Evolutionary conservation across 2,329 filamentous ascomycete species (phyloP).

Genomic region (Cladobotryum mycophilum): DNA sequence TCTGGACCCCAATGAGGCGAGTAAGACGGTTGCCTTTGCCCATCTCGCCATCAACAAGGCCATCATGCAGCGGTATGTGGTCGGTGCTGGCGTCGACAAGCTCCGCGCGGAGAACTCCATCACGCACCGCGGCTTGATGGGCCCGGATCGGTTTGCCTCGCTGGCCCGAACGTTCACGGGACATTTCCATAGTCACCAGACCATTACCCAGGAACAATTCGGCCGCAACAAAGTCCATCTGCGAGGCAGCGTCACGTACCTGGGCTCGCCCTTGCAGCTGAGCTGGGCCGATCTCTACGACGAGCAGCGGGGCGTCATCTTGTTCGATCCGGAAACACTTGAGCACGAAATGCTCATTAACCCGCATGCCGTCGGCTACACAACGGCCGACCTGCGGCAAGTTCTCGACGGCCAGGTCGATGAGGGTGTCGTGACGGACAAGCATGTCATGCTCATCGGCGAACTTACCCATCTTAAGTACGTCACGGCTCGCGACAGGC

Average conservation of each 20-base stretch:
- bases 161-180: conserved; percentile 18
- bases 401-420: conserved; percentile 10
- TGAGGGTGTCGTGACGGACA: conserved; percentile 2
- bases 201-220: conserved; percentile 11
- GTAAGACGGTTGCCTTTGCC: conserved; percentile 17
- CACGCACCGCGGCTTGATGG: conserved; percentile 13
- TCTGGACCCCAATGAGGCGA: conserved; percentile 8
- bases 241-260: conserved; percentile 15
- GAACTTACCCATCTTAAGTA: conserved; percentile 11
- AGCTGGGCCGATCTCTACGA: conserved; percentile 17
- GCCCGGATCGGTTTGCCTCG: conserved; percentile 15
- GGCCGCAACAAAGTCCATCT: conserved; percentile 1
- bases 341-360: conserved; percentile 16
- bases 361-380: conserved; percentile 16
- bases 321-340: conserved; percentile 16
- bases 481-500: conserved; percentile 14
- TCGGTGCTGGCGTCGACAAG: conserved; percentile 2
- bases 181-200: conserved; percentile 19
- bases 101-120: conserved; percentile 1
- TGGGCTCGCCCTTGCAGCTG: conserved; percentile 18
- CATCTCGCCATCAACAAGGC: conserved; percentile 20
- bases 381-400: conserved; percentile 4
- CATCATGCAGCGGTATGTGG: conserved; percentile 14
- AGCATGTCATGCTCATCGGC: conserved; percentile 16
- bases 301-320: conserved; percentile 14